Evolutionary conservation across 371 early-diverging fungal species (phyloP).

Genomic region (Mucor plumbeus): DNA sequence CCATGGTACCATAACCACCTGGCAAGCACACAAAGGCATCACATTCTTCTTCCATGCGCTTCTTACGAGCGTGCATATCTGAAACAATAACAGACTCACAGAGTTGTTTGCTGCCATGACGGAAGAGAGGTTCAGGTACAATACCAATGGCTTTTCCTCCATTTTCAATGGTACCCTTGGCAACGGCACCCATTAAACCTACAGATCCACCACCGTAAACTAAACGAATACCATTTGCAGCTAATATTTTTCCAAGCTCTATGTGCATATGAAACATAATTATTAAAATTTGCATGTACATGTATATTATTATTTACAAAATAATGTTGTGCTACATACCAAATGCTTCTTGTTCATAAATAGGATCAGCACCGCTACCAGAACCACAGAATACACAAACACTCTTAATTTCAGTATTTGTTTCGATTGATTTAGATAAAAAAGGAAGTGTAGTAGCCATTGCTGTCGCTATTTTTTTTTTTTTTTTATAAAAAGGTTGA

Average conservation of each 20-base stretch:
- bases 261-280: background rate
- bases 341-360: constrained; percentile 59
- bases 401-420: constrained; percentile 37
- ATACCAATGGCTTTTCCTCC: constrained; percentile 69
- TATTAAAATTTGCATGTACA: too few relatives aligned
- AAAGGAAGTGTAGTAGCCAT: constrained; percentile 10
- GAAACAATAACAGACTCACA: constrained; percentile 72
- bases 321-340: constrained; percentile 35
- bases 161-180: constrained; percentile 61
- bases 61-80: constrained; percentile 88
- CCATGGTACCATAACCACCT: constrained; percentile 87
- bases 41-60: constrained; percentile 72
- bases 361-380: constrained; percentile 54
- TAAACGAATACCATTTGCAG: constrained; percentile 66
- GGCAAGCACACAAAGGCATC: constrained; percentile 87
- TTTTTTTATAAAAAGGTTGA: background rate
- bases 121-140: constrained; percentile 74
- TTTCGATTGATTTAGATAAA: background rate
- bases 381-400: constrained; percentile 86
- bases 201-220: constrained; percentile 86
- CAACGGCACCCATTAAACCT: constrained; percentile 85
- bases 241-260: constrained; percentile 71
- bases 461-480: too few relatives aligned
- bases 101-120: constrained; percentile 48
- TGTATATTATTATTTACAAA: background rate